These are phyloP conservation scores for Ophiosphaerella korrae DNA, from an alignment of 2,329 filamentous ascomycete genomes.

Conservation along the genomic window DNA sequence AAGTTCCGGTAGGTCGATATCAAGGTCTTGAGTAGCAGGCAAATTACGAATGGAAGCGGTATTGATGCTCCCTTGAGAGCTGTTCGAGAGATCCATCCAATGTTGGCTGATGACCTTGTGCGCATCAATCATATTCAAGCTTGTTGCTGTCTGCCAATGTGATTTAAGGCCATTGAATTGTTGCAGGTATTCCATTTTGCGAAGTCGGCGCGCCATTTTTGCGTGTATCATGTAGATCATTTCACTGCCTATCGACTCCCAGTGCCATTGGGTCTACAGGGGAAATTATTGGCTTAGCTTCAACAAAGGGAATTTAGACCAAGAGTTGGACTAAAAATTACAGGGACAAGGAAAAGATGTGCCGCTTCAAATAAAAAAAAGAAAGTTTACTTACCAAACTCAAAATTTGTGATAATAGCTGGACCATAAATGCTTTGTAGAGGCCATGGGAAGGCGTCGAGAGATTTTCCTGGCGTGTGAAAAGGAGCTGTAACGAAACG, in stretches of 20 bases:
- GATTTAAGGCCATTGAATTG: slow-evolving; percentile 3
- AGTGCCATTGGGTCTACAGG: not conserved
- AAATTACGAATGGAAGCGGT: slow-evolving; percentile 9
- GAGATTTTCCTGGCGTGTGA: slow-evolving; percentile 27
- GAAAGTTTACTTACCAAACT: not conserved
- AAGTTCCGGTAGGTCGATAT: slow-evolving; percentile 19
- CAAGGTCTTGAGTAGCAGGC: slow-evolving; percentile 19
- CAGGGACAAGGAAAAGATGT: too few relatives aligned
- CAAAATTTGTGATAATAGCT: slow-evolving; percentile 53
- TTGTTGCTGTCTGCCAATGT: slow-evolving; percentile 8
- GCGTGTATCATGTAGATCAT: slow-evolving; percentile 18
- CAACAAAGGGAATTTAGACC: too few relatives aligned
- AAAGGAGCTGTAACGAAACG: slow-evolving; percentile 53
- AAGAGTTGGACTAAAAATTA: too few relatives aligned
- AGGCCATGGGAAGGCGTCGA: not conserved
- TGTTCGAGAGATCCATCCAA: slow-evolving; percentile 11
- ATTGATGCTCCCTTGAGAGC: slow-evolving; percentile 4
- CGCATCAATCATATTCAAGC: slow-evolving; percentile 2
- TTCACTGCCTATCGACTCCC: slow-evolving; percentile 9
- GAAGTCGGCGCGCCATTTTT: slow-evolving; percentile 29
- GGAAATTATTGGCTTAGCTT: slow-evolving; percentile 46
- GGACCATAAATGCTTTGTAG: slow-evolving; percentile 61
- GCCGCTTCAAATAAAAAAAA: too few relatives aligned
- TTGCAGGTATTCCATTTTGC: slow-evolving; percentile 25
- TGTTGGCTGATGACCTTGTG: slow-evolving; percentile 14